Evolutionary conservation across 768 basidiomycete species (phyloP).

Genomic region (Boletus speciosus): DNA sequence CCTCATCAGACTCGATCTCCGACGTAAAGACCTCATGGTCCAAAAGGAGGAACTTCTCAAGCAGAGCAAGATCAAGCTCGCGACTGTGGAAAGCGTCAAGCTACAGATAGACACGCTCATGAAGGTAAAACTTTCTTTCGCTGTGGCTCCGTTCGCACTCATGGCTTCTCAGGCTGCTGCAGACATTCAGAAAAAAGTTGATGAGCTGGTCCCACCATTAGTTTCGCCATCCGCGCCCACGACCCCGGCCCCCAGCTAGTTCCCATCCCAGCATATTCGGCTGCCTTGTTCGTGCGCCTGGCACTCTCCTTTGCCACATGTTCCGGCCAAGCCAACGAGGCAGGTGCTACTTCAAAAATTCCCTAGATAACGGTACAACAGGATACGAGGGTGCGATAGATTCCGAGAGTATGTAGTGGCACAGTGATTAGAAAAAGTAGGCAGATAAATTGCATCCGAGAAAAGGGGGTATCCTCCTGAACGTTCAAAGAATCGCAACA

Average conservation of each 20-base stretch:
- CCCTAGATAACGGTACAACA: conserved; percentile 34
- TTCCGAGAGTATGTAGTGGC: conserved; percentile 21
- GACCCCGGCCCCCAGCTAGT: conserved; percentile 26
- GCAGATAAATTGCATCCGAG: conserved; percentile 16
- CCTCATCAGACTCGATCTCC: conserved; percentile 61
- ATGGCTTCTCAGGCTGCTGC: conserved; percentile 51
- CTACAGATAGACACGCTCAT: conserved; percentile 70
- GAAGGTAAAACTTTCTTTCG: conserved; percentile 46
- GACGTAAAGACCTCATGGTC: conserved; percentile 60
- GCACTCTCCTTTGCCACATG: neutral
- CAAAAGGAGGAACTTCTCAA: conserved; percentile 80
- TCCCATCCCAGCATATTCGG: conserved; percentile 3
- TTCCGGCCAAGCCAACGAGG: conserved; percentile 6
- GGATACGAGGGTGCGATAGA: conserved; percentile 17
- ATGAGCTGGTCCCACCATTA: conserved; percentile 54
- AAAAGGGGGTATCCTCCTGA: conserved; percentile 27
- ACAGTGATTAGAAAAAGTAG: conserved; percentile 20
- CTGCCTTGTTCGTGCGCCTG: neutral
- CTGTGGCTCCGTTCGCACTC: conserved; percentile 4
- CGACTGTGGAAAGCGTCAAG: conserved; percentile 76
- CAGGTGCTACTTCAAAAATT: conserved; percentile 15
- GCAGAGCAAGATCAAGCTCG: conserved; percentile 68
- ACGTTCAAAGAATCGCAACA: conserved; percentile 14
- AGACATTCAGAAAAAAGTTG: conserved; percentile 74
- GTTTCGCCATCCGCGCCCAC: conserved; percentile 30